Conservation (phyloP, 495 filamentous ascomycete species). For the Penicillium tannophilum region DNA sequence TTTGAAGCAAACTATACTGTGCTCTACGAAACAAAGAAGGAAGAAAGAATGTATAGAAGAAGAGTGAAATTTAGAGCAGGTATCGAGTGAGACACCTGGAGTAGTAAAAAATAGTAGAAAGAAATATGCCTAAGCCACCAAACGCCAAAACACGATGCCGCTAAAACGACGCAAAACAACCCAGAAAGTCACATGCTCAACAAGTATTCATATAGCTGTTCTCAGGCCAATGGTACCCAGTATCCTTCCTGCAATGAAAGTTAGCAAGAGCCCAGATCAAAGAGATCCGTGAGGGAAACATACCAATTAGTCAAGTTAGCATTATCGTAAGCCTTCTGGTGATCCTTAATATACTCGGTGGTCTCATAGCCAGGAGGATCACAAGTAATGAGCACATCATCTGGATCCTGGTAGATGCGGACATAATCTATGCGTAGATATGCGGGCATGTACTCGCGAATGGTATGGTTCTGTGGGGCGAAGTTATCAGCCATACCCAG, state of each 20-base stretch:
- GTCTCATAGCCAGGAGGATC: slow-evolving; percentile 72
- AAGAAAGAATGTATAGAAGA: not conserved
- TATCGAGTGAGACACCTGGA: not conserved
- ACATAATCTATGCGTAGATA: slow-evolving; percentile 75
- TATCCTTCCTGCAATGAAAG: slow-evolving; percentile 28
- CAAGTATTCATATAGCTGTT: slow-evolving; percentile 53
- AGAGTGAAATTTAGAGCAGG: slow-evolving; percentile 1
- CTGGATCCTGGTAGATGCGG: slow-evolving; percentile 71
- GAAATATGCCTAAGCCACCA: slow-evolving; percentile 1
- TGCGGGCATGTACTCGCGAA: slow-evolving; percentile 62
- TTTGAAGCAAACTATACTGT: not conserved
- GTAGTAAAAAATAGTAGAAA: slow-evolving; percentile 1
- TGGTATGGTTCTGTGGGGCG: slow-evolving; percentile 58
- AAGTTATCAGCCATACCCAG: slow-evolving; percentile 75
- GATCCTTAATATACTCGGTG: slow-evolving; percentile 68
- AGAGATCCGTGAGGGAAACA: slow-evolving; percentile 8
- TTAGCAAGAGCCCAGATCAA: not conserved
- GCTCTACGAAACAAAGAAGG: not conserved
- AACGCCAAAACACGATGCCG: slow-evolving; percentile 43
- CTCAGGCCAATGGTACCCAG: slow-evolving; percentile 51
- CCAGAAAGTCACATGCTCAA: slow-evolving; percentile 13
- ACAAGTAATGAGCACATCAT: slow-evolving; percentile 63
- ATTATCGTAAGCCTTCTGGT: slow-evolving; percentile 65
- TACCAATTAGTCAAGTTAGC: slow-evolving; percentile 61
- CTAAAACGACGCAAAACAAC: slow-evolving; percentile 33